phyloP scores from a whole-genome alignment of 139 green algal genomes.

The Volvox reticuliferus region DNA sequence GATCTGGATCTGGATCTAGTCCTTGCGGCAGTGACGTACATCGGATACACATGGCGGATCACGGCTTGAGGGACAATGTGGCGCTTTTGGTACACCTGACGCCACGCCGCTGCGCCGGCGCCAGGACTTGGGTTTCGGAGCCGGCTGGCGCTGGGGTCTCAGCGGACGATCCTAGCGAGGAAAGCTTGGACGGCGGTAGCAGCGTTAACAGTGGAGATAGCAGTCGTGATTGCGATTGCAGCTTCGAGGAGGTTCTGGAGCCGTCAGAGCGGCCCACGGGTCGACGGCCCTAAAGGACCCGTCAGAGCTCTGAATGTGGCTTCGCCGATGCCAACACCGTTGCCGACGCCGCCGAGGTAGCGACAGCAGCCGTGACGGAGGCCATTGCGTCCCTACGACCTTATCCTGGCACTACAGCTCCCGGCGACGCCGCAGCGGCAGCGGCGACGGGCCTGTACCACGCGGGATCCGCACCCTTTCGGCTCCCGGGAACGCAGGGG shows the following conservation, averaged over 20 bases:
- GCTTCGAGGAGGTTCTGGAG: not conserved
- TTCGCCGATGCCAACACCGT: not conserved
- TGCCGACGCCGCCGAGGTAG: not conserved
- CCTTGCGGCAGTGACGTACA: not conserved
- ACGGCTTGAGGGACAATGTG: conserved; percentile 83
- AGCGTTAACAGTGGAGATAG: not conserved
- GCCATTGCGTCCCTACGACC: conserved; percentile 6
- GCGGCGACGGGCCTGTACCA: too few relatives aligned
- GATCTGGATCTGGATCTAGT: not conserved
- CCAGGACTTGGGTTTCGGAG: not conserved
- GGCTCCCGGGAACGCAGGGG: not conserved
- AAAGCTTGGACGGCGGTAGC: not conserved
- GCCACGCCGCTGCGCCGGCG: conserved; percentile 30
- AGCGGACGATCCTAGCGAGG: not conserved
- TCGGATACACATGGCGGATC: conserved; percentile 52
- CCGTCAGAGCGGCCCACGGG: not conserved
- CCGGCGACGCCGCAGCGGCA: not conserved
- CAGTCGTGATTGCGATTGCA: not conserved
- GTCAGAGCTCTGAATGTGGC: not conserved
- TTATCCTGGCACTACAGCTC: not conserved
- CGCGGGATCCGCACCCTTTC: not conserved
- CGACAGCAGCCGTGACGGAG: not conserved
- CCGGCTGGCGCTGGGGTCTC: not conserved
- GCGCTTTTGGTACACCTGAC: conserved; percentile 71
- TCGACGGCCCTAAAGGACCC: not conserved